A percentile compares a stretch with the other conserved stretches of the same genome.
These are phyloP conservation scores for Insectozyma bohioensis DNA, from an alignment of 1,139 yeast genomes.

Conservation along the genomic window DNA sequence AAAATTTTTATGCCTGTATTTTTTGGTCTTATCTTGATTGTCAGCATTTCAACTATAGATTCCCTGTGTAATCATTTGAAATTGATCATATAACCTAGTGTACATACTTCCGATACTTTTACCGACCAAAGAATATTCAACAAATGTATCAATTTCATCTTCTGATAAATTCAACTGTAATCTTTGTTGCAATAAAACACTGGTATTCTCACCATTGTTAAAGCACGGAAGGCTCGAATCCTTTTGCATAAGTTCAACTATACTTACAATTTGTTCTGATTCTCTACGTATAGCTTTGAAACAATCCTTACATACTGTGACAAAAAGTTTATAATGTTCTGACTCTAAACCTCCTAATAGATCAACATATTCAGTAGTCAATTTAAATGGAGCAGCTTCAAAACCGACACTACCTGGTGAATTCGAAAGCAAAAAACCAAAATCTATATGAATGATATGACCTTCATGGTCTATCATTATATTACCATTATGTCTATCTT, in stretches of 20 bases:
- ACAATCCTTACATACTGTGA: slow-evolving; percentile 62
- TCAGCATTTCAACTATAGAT: slow-evolving; percentile 49
- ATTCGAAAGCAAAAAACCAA: slow-evolving; percentile 88
- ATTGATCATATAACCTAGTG: slow-evolving; percentile 91
- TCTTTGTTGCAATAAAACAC: slow-evolving; percentile 73
- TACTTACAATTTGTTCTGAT: slow-evolving; percentile 67
- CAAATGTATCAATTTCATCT: slow-evolving; percentile 71
- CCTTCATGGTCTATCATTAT: slow-evolving; percentile 93
- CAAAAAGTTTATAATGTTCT: slow-evolving; percentile 57
- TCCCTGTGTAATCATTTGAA: slow-evolving; percentile 91
- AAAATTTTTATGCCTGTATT: background rate
- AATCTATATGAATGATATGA: slow-evolving; percentile 92
- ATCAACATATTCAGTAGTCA: slow-evolving; percentile 85
- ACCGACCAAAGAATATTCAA: slow-evolving; percentile 69
- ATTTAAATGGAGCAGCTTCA: slow-evolving; percentile 95
- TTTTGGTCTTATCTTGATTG: slow-evolving; percentile 3
- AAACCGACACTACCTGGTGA: slow-evolving; percentile 96
- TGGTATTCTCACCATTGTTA: slow-evolving; percentile 81
- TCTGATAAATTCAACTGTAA: slow-evolving; percentile 76
- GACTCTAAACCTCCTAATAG: slow-evolving; percentile 77
- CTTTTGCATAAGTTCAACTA: slow-evolving; percentile 92
- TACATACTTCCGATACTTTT: slow-evolving; percentile 87
- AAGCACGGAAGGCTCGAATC: slow-evolving; percentile 91
- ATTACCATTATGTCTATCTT: slow-evolving; percentile 96
- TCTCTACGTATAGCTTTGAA: slow-evolving; percentile 71